Evolutionary conservation across 2,329 filamentous ascomycete genomes (phyloP).

Genomic region (Ascochyta pisi): DNA sequence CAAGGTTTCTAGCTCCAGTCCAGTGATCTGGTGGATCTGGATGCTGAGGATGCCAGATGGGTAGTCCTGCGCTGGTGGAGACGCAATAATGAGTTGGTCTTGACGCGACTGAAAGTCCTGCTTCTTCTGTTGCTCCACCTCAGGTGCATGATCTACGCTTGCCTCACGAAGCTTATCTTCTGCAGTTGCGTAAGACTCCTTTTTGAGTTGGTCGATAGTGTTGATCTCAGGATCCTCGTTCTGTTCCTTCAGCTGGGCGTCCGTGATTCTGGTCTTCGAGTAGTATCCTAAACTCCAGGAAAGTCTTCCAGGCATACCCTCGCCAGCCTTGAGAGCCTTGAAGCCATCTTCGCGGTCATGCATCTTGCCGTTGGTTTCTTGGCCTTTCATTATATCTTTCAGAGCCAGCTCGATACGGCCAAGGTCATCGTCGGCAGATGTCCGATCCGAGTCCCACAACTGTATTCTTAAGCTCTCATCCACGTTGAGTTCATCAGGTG

Average conservation of each 20-base stretch:
- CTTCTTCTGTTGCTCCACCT: constrained; percentile 71
- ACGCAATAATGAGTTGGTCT: constrained; percentile 71
- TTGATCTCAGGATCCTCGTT: constrained; percentile 65
- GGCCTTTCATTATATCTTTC: constrained; percentile 67
- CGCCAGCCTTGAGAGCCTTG: constrained; percentile 67
- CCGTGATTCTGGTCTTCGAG: constrained; percentile 68
- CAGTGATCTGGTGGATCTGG: constrained; percentile 76
- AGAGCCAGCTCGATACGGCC: constrained; percentile 74
- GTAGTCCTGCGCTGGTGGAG: constrained; percentile 67
- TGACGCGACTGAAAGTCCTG: constrained; percentile 67
- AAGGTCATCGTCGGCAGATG: constrained; percentile 75
- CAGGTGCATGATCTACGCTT: constrained; percentile 63
- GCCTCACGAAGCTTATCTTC: constrained; percentile 72
- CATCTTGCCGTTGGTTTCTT: constrained; percentile 67
- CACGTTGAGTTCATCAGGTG: constrained; percentile 74
- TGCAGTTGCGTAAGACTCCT: constrained; percentile 61
- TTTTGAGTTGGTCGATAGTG: constrained; percentile 64
- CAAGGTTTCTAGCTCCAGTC: constrained; percentile 66
- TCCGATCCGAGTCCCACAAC: constrained; percentile 77
- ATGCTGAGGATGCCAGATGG: constrained; percentile 73
- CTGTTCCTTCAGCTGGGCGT: constrained; percentile 67
- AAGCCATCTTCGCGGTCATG: constrained; percentile 70
- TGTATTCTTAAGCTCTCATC: constrained; percentile 73
- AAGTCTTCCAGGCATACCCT: constrained; percentile 72
- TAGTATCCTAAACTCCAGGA: constrained; percentile 77